Conservation (phyloP, 768 basidiomycete genomes). For the Pleurotus djamor region DNA sequence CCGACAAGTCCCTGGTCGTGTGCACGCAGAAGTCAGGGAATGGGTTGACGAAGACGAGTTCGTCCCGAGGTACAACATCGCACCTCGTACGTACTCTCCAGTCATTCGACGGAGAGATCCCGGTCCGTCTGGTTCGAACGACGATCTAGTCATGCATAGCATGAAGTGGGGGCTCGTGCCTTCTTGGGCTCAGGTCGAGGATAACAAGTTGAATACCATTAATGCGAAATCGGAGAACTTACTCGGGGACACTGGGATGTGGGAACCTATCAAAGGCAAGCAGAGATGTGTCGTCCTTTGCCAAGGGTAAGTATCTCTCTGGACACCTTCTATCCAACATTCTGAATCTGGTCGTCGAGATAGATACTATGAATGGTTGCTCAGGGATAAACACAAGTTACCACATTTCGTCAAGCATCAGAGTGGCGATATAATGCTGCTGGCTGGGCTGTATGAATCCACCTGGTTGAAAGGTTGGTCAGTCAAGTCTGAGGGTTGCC, state of each 20-base stretch:
- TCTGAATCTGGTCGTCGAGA: too few relatives aligned
- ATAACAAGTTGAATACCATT: slow-evolving; percentile 75
- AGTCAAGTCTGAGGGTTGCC: neutral
- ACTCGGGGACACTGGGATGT: slow-evolving; percentile 74
- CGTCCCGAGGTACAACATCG: slow-evolving; percentile 75
- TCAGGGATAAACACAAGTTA: slow-evolving; percentile 73
- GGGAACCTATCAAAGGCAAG: slow-evolving; percentile 77
- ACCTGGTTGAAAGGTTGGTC: slow-evolving; percentile 61
- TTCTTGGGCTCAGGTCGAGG: slow-evolving; percentile 77
- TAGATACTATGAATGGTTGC: slow-evolving; percentile 96
- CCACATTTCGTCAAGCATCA: slow-evolving; percentile 80
- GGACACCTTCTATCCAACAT: too few relatives aligned
- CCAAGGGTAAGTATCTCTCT: slow-evolving; percentile 28
- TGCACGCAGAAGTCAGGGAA: slow-evolving; percentile 44
- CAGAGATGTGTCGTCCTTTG: slow-evolving; percentile 86
- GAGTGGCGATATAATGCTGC: slow-evolving; percentile 73
- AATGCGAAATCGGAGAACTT: slow-evolving; percentile 90
- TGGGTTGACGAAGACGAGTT: slow-evolving; percentile 65
- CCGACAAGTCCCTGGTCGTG: slow-evolving; percentile 37
- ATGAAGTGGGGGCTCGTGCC: slow-evolving; percentile 94
- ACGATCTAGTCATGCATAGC: slow-evolving; percentile 58
- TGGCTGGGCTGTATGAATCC: slow-evolving; percentile 87
- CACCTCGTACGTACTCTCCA: slow-evolving; percentile 76
- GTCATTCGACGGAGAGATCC: slow-evolving; percentile 55
- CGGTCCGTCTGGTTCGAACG: slow-evolving; percentile 8